Conservation (phyloP, 2,329 filamentous ascomycete species). For the Zalaria obscura region DNA sequence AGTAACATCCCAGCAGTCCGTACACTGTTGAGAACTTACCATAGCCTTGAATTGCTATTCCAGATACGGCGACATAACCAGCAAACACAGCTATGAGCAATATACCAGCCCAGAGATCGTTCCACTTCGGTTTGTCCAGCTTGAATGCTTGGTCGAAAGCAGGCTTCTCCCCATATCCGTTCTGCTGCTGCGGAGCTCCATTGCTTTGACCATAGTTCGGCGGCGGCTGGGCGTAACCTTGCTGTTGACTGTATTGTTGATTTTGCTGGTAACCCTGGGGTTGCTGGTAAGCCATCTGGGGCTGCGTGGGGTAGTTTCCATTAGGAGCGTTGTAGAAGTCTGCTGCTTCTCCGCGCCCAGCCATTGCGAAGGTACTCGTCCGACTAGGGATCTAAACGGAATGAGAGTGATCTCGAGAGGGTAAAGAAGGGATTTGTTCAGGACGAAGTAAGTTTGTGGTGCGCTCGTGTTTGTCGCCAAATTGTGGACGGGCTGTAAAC, state of each 20-base stretch:
- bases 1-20: not conserved
- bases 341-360: constrained; percentile 17
- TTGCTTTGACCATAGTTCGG: constrained; percentile 24
- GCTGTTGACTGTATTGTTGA: constrained; percentile 4
- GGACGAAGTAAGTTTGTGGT: too few species aligned
- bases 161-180: constrained; percentile 28
- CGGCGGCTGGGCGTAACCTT: constrained; percentile 14
- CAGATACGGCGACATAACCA: constrained; percentile 67
- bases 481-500: not conserved
- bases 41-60: constrained; percentile 62
- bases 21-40: constrained; percentile 11
- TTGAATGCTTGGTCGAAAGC: constrained; percentile 72
- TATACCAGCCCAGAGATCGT: constrained; percentile 80
- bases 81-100: constrained; percentile 57
- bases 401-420: not conserved
- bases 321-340: constrained; percentile 22
- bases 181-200: constrained; percentile 10
- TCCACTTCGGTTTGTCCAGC: constrained; percentile 70
- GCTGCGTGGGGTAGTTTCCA: constrained; percentile 6
- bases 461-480: constrained; percentile 1
- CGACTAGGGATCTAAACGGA: not conserved
- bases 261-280: constrained; percentile 16
- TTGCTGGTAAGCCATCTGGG: constrained; percentile 14
- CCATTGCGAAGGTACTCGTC: constrained; percentile 4
- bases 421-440: too few species aligned